Conservation (phyloP, 208 protist species). For the Trypanosoma cruzi region DNA sequence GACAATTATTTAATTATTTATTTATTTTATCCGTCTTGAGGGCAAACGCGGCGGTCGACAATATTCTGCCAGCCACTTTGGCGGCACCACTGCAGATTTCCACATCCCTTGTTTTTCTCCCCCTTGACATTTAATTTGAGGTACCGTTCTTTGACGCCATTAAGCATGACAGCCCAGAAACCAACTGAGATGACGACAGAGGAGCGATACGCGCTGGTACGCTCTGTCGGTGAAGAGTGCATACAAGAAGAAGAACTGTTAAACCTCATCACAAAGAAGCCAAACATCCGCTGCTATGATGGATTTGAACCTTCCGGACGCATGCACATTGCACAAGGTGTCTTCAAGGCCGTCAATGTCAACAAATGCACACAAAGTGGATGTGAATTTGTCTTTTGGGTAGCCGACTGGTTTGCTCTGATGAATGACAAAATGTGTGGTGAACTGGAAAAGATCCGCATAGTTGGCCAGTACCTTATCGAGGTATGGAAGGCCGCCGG, state of each 20-base stretch:
- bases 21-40: background rate
- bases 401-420: conserved; percentile 99
- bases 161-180: conserved; percentile 4
- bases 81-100: background rate
- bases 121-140: background rate
- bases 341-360: conserved; percentile 99
- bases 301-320: conserved; percentile 99
- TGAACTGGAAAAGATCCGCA: conserved; percentile 97
- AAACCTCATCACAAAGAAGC: conserved; percentile 93
- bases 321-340: conserved; percentile 99
- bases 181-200: conserved; percentile 29
- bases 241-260: conserved; percentile 94
- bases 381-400: conserved; percentile 98
- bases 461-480: conserved; percentile 97
- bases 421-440: conserved; percentile 99
- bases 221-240: conserved; percentile 96
- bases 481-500: conserved; percentile 99
- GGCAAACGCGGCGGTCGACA: conserved; percentile 22
- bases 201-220: conserved; percentile 83
- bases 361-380: conserved; percentile 98
- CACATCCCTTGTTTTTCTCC: background rate
- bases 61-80: conserved; percentile 19
- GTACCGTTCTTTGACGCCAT: background rate
- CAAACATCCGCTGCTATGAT: conserved; percentile 96
- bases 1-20: too few species aligned